Base-by-base conservation (phyloP, 495 filamentous ascomycete genomes). In the Penicillium flavigenum region DNA sequence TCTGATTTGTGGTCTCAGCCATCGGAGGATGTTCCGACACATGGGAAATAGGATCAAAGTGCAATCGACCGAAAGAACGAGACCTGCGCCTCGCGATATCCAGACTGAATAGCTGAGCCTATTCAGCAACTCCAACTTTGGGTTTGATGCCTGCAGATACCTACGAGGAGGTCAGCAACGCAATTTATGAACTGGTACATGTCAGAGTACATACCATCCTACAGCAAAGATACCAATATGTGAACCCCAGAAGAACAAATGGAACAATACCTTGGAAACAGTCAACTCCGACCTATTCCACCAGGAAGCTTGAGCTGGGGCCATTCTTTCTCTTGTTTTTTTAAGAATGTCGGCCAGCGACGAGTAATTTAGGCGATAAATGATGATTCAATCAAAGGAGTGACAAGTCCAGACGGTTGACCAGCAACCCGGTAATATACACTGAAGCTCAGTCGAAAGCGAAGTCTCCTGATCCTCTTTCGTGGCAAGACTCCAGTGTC, bases 1-100 rank as follows among this genome's bases (percentile, higher is more conserved):
- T 69, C 83, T 79, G 60, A 97, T 76, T 80, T 94, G 95, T 16
- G 94, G 94, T 62, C 94, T 84, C 51, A 98, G 70, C 64, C 82
- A 87, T 68, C 88, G 81, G 47, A 99, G 78, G 22, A 97, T 71
- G 62, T 91, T 99, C 59, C 94, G 80, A 79, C 95, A 98, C 83
- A 98, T 96, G 9, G 94, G 94, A 53, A 98, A 75, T 27, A 98
- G 68, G 66, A 99, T 96, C 60, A 99, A 73, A 41, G 88, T 86
- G 44, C 84, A 86, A 78, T 99, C 95, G 38, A 96, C 79, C 3
- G 86, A 85, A 59, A 99, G 72, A 3, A 82, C 83, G 27, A 99
- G 73, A 50, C 91, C 94, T 27, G 94, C 93, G 58, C 94, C 94
- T 81, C 94, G 84, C 19, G 94, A 98, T 32, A 98, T 76, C 92